Conservation (phyloP, 1,284 basidiomycete genomes). For the Ustilago curta region DNA sequence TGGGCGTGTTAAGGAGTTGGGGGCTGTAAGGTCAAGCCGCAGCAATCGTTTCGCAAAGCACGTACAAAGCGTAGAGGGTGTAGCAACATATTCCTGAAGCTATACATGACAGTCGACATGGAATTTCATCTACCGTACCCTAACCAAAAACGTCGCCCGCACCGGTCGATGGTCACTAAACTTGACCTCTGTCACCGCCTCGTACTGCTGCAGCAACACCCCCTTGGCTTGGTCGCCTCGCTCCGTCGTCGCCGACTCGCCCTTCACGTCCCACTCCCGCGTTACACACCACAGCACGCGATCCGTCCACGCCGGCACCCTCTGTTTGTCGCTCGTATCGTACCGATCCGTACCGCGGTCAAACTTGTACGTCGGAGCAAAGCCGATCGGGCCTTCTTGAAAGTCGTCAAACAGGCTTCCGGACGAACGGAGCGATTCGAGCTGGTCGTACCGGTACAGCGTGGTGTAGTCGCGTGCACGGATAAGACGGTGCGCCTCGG, state of each 20-base stretch:
- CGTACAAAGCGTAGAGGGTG: no score
- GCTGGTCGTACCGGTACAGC: slow-evolving; percentile 80
- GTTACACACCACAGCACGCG: slow-evolving; percentile 75
- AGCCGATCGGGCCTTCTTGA: slow-evolving; percentile 85
- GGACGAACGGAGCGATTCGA: slow-evolving; percentile 34
- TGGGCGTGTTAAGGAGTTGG: slow-evolving; percentile 33
- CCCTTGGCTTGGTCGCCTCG: slow-evolving; percentile 29
- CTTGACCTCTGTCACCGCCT: slow-evolving; percentile 27
- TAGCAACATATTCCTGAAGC: no score
- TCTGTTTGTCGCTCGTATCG: slow-evolving; percentile 94
- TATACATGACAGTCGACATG: no score
- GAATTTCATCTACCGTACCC: slow-evolving; percentile 15
- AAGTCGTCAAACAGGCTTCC: slow-evolving; percentile 81
- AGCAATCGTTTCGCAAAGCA: no score
- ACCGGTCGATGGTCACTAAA: slow-evolving; percentile 54
- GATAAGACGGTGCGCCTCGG: slow-evolving; percentile 75
- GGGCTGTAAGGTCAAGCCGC: slow-evolving; percentile 16
- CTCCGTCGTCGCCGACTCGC: neutral
- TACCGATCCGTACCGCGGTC: slow-evolving; percentile 82
- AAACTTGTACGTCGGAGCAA: slow-evolving; percentile 89
- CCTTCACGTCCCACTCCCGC: slow-evolving; percentile 28
- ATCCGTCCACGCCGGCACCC: slow-evolving; percentile 90
- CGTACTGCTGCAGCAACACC: slow-evolving; percentile 38
- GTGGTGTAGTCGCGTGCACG: slow-evolving; percentile 56
- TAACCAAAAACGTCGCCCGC: slow-evolving; percentile 38